Evolutionary conservation across 192 early-diverging fungal species (phyloP), one percentile per base, ranked within the genome.

Genomic region (Backusella mclennaniae): DNA sequence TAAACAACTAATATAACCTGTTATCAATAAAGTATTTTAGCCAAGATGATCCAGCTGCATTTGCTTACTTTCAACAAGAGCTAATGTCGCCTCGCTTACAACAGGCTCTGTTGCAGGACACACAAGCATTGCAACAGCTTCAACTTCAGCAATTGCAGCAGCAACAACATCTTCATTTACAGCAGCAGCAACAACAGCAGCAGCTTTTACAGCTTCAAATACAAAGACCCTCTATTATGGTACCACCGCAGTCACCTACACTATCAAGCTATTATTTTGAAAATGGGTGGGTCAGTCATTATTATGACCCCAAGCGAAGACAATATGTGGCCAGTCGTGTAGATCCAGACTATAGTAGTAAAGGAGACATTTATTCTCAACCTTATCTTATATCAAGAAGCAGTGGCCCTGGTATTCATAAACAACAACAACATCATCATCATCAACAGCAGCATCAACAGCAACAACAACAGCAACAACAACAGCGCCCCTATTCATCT

Each of bases 191-290:
- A 15, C 87, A 87, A 29, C 82, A 79, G 8, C 76, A 81, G 9
- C 84, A 84, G 36, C 79, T 75, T 5, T 77, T 79, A 19, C 82
- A 83, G 7, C 74, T 75, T 31, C 76, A 78, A 31, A 31, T 76
- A 12, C 75, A 83, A 17, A 29, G 79, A 31, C 84, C 87, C 3
- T 80, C 85, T 33, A 81, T 88, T 36, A 88, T 88, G 87, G 83
- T 85, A 14, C 87, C 87, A 33, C 87, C 87, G n/a, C 85, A 84
- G 23, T 86, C 85, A 19, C 87, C 87, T 21, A 88, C 84, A 67
- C 73, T 84, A 9, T 66, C 84, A 0, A 86, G 82, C 21, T 88
- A 88, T 73, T 86, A 84, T 63, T 86, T 84, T 73, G 80, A 82
- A 69, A 80, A 83, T 23, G 79, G 79, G 5, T 86, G 87, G 87